These are phyloP conservation scores for Thermomucor indicae-seudaticae DNA, from an alignment of 371 early-diverging fungal genomes.

Conservation along the genomic window DNA sequence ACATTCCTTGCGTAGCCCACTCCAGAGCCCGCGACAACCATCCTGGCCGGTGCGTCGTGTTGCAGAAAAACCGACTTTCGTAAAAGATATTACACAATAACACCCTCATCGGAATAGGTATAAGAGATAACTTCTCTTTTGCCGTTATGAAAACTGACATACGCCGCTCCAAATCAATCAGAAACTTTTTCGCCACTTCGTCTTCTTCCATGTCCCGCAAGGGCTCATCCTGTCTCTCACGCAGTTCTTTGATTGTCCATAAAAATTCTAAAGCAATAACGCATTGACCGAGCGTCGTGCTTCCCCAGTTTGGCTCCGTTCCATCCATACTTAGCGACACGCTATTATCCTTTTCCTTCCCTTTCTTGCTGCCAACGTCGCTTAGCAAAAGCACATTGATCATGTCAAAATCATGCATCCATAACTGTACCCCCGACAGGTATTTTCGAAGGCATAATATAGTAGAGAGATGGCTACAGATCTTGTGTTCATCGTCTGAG, in stretches of 20 bases:
- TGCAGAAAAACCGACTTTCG: constrained; percentile 59
- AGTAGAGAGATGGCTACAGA: constrained; percentile 37
- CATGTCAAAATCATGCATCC: constrained; percentile 67
- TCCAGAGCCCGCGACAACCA: constrained; percentile 57
- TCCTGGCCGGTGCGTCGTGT: constrained; percentile 58
- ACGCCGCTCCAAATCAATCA: constrained; percentile 60
- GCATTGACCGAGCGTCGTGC: constrained; percentile 61
- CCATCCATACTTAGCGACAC: neutral
- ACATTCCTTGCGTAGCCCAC: constrained; percentile 43
- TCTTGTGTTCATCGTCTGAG: constrained; percentile 48
- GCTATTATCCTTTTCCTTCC: constrained; percentile 1
- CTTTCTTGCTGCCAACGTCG: constrained; percentile 40
- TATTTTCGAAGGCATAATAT: constrained; percentile 47
- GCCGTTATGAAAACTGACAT: constrained; percentile 53
- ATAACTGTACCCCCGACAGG: constrained; percentile 53
- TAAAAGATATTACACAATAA: constrained; percentile 52
- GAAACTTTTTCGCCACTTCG: constrained; percentile 61
- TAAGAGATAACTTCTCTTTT: constrained; percentile 50
- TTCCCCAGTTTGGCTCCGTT: constrained; percentile 44
- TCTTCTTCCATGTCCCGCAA: constrained; percentile 45
- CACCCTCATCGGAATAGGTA: constrained; percentile 54
- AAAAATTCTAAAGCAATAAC: constrained; percentile 53
- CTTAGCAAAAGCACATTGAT: constrained; percentile 57
- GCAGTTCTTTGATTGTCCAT: constrained; percentile 50
- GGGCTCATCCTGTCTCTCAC: constrained; percentile 25